phyloP scores from a whole-genome alignment of 73 alveolate species.

The Tetrahymena malaccensis region DNA sequence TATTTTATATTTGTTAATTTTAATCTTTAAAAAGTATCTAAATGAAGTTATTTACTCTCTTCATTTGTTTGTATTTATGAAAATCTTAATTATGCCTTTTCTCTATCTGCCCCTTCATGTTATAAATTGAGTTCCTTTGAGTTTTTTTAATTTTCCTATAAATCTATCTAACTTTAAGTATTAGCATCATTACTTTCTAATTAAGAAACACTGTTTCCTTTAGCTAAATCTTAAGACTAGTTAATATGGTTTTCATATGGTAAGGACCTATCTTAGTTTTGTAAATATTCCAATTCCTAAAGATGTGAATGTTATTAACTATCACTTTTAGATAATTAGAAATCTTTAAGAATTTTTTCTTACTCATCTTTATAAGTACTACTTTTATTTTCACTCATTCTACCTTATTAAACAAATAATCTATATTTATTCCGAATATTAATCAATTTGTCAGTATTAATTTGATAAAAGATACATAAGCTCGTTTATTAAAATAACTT shows the following conservation, averaged over 20 bases:
- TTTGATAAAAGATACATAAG: not conserved
- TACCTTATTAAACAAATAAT: not conserved
- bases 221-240: not conserved
- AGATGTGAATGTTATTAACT: not conserved
- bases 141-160: no score
- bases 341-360: not conserved
- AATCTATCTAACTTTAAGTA: not conserved
- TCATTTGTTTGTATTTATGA: not conserved
- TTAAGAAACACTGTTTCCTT: not conserved
- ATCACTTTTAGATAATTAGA: not conserved
- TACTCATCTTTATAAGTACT: not conserved
- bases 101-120: not conserved
- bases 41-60: not conserved
- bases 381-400: not conserved
- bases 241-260: not conserved
- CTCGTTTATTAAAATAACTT: not conserved
- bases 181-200: not conserved
- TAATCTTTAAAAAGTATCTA: no score
- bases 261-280: not conserved
- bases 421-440: not conserved
- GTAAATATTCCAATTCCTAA: not conserved
- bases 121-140: not conserved
- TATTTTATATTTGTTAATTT: not conserved
- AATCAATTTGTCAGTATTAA: not conserved
- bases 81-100: not conserved